A percentile compares a stretch with the other conserved stretches of the same genome.
Conservation (phyloP, 2,329 filamentous ascomycete species). For the Nigrograna mackinnonii region DNA sequence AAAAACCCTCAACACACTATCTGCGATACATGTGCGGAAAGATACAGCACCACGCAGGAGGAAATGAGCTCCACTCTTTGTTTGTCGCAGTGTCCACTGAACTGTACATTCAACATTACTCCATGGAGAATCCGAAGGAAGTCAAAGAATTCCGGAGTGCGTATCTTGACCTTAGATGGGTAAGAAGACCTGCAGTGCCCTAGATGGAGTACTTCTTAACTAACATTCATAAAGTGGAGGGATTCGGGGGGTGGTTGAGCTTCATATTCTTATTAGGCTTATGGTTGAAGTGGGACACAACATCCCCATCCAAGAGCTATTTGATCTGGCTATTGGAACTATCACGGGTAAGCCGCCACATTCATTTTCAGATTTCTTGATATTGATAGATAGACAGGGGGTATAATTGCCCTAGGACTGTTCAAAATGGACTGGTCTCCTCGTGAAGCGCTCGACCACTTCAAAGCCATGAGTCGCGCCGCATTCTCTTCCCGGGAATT, state of each 20-base stretch:
- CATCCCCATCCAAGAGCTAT: constrained; percentile 50
- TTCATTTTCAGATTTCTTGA: background rate
- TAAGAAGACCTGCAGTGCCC: constrained; percentile 5
- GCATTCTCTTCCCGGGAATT: constrained; percentile 40
- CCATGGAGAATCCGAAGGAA: too few species aligned
- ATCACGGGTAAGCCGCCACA: constrained; percentile 15
- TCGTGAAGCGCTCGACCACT: constrained; percentile 42
- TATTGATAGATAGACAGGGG: constrained; percentile 39
- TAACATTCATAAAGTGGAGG: constrained; percentile 41
- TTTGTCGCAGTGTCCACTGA: too few species aligned
- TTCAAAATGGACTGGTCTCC: constrained; percentile 43
- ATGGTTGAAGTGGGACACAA: constrained; percentile 25
- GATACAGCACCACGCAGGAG: too few species aligned
- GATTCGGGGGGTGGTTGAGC: constrained; percentile 50
- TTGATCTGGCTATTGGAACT: constrained; percentile 49
- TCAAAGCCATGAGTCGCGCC: constrained; percentile 41
- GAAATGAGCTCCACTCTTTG: too few species aligned
- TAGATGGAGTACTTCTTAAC: too few species aligned
- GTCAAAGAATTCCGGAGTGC: constrained; percentile 4
- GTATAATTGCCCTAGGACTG: constrained; percentile 49
- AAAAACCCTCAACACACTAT: too few species aligned
- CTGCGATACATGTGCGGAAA: too few species aligned
- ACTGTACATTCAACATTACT: too few species aligned
- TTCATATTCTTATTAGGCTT: constrained; percentile 47
- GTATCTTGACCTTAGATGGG: background rate